Conservation (phyloP, 177 flowering plant species). For the Tripterygium wilfordii region DNA sequence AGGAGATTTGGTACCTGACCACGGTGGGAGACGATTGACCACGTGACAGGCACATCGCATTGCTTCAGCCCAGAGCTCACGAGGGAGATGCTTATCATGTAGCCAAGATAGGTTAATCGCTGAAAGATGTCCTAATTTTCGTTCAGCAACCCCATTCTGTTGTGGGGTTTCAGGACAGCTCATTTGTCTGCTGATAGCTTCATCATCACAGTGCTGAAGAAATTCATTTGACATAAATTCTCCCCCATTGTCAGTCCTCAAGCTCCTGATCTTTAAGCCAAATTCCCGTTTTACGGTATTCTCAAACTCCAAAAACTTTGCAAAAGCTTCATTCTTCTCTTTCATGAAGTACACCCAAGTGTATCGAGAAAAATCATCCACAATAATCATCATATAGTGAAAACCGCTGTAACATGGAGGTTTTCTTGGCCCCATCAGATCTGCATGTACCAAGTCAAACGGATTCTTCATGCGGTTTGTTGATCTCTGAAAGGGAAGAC, state of each 20-base stretch:
- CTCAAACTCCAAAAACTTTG: background rate
- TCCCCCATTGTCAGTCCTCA: background rate
- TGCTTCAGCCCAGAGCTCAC: too few relatives aligned
- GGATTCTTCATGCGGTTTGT: background rate
- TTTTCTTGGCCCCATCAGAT: slow-evolving; percentile 10
- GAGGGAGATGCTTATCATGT: too few relatives aligned
- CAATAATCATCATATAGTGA: slow-evolving; percentile 7
- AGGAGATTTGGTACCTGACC: too few relatives aligned
- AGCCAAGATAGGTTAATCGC: too few relatives aligned
- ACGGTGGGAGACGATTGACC: too few relatives aligned
- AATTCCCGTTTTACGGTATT: background rate
- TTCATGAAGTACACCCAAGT: slow-evolving; percentile 5
- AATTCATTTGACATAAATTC: too few relatives aligned
- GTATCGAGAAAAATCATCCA: slow-evolving; percentile 4
- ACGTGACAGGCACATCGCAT: too few relatives aligned
- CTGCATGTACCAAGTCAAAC: slow-evolving; percentile 7
- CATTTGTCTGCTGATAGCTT: too few relatives aligned
- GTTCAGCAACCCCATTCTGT: too few relatives aligned
- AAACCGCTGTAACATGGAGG: background rate
- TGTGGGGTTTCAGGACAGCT: too few relatives aligned
- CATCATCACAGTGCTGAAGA: too few relatives aligned
- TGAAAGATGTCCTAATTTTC: too few relatives aligned
- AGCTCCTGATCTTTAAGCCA: background rate
- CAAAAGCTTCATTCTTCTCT: background rate
- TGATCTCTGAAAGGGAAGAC: background rate